Percentiles rank a stretch among this genome's conserved stretches.
Conservation (phyloP, 495 filamentous ascomycete species). For the Penicillium atrosanguineum region DNA sequence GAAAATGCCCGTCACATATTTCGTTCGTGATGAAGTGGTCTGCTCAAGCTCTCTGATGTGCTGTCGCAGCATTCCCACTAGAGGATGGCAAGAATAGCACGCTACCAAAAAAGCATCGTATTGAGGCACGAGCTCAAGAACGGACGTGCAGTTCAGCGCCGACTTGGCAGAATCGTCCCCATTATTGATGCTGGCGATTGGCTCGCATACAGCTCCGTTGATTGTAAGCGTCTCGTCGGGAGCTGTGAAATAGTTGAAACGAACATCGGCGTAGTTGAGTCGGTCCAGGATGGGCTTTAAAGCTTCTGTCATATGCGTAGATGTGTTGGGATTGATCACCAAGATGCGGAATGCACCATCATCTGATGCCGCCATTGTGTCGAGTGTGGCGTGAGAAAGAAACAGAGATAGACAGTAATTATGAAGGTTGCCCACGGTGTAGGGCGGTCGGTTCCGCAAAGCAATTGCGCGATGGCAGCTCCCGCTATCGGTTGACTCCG, state of each 20-base stretch:
- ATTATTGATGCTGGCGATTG: constrained; percentile 47
- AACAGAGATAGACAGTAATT: background rate
- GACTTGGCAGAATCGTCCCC: constrained; percentile 49
- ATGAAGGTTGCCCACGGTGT: background rate
- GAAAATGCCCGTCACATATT: constrained; percentile 80
- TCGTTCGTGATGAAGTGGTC: constrained; percentile 23
- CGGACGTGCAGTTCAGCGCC: constrained; percentile 55
- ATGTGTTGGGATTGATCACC: constrained; percentile 92
- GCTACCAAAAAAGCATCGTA: constrained; percentile 81
- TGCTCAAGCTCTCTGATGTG: constrained; percentile 29
- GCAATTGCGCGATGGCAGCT: constrained; percentile 1
- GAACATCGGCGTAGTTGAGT: constrained; percentile 46
- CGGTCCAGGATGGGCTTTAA: constrained; percentile 61
- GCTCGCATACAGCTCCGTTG: constrained; percentile 27
- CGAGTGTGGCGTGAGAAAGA: background rate
- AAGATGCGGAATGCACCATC: constrained; percentile 52
- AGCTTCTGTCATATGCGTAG: constrained; percentile 73
- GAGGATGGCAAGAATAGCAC: constrained; percentile 86
- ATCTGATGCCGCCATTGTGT: constrained; percentile 16
- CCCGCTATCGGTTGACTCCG: constrained; percentile 19
- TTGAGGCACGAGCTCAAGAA: constrained; percentile 50
- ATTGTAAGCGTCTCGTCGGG: constrained; percentile 33
- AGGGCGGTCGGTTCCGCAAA: constrained; percentile 10
- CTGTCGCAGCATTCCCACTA: constrained; percentile 60
- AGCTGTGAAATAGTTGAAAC: constrained; percentile 57